These are phyloP conservation scores for Albophoma yamanashiensis DNA, from an alignment of 2,329 filamentous ascomycete genomes.

Conservation along the genomic window DNA sequence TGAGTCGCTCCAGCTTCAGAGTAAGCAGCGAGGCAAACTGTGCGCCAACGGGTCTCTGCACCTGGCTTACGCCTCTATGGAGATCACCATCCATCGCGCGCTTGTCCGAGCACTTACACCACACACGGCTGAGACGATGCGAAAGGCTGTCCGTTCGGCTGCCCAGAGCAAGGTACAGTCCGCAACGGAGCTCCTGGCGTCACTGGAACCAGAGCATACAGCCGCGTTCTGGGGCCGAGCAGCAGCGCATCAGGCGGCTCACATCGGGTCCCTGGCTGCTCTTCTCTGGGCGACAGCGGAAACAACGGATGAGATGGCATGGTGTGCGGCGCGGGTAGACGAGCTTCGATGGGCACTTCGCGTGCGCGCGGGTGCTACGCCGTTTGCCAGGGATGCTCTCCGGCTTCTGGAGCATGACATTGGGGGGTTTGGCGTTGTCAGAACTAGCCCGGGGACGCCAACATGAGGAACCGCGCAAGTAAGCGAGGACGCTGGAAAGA, in stretches of 20 bases:
- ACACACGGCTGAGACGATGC: slow-evolving; percentile 16
- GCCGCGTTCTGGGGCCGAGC: slow-evolving; percentile 35
- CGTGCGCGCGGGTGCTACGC: slow-evolving; percentile 25
- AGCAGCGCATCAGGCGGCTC: slow-evolving; percentile 30
- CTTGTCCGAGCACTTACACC: slow-evolving; percentile 32
- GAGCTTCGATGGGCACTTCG: slow-evolving; percentile 31
- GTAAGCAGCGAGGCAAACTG: slow-evolving; percentile 26
- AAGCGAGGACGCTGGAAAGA: background rate
- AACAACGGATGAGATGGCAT: slow-evolving; percentile 25
- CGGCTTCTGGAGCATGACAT: slow-evolving; percentile 25
- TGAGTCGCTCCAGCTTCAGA: slow-evolving; percentile 32
- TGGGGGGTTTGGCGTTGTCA: slow-evolving; percentile 16
- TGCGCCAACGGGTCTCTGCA: slow-evolving; percentile 34
- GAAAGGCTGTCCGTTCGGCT: slow-evolving; percentile 22
- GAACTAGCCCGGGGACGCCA: background rate
- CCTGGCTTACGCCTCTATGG: slow-evolving; percentile 39
- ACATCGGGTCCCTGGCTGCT: slow-evolving; percentile 29
- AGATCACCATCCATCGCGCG: slow-evolving; percentile 38
- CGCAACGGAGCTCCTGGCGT: slow-evolving; percentile 28
- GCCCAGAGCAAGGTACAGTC: slow-evolving; percentile 27
- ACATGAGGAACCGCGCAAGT: background rate
- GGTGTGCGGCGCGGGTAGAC: slow-evolving; percentile 26
- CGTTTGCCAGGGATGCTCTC: slow-evolving; percentile 27
- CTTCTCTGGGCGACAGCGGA: slow-evolving; percentile 29
- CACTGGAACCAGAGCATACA: slow-evolving; percentile 31